Conservation (phyloP, 208 protist genomes). For the Sergeia podlipaevii region DNA sequence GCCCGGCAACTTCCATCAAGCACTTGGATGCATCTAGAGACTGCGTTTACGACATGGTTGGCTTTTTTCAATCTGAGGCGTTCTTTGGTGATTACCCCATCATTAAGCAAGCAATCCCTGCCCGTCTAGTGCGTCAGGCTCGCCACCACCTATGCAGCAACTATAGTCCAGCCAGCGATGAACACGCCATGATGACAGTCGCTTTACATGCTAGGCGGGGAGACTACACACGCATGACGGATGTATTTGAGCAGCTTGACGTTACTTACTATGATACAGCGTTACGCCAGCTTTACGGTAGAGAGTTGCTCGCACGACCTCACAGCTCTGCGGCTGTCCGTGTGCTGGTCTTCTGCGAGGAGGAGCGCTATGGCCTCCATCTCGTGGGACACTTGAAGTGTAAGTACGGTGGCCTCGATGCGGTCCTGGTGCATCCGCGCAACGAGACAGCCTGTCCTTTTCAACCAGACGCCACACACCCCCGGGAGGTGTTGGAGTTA, state of each 20-base stretch:
- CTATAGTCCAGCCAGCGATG: slow-evolving; percentile 21
- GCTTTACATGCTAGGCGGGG: slow-evolving; percentile 77
- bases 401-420: slow-evolving; percentile 54
- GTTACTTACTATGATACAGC: slow-evolving; percentile 71
- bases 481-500: slow-evolving; percentile 77
- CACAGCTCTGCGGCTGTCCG: slow-evolving; percentile 6
- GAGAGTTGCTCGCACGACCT: neutral
- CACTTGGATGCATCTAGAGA: slow-evolving; percentile 13
- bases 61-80: slow-evolving; percentile 79
- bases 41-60: slow-evolving; percentile 60
- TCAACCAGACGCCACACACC: neutral
- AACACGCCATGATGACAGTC: slow-evolving; percentile 43
- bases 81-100: slow-evolving; percentile 63
- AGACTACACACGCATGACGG: slow-evolving; percentile 62
- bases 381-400: slow-evolving; percentile 43
- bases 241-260: slow-evolving; percentile 70
- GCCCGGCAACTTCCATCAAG: slow-evolving; percentile 31
- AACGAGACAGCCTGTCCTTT: slow-evolving; percentile 8
- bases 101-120: slow-evolving; percentile 28
- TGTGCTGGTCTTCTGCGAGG: slow-evolving; percentile 82
- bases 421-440: slow-evolving; percentile 37
- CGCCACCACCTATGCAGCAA: slow-evolving; percentile 21
- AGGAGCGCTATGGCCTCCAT: slow-evolving; percentile 37
- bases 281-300: slow-evolving; percentile 59
- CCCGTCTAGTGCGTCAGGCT: slow-evolving; percentile 12